phyloP scores from a whole-genome alignment of 1,139 yeast genomes.

The Debaryomyces psychrophilus region DNA sequence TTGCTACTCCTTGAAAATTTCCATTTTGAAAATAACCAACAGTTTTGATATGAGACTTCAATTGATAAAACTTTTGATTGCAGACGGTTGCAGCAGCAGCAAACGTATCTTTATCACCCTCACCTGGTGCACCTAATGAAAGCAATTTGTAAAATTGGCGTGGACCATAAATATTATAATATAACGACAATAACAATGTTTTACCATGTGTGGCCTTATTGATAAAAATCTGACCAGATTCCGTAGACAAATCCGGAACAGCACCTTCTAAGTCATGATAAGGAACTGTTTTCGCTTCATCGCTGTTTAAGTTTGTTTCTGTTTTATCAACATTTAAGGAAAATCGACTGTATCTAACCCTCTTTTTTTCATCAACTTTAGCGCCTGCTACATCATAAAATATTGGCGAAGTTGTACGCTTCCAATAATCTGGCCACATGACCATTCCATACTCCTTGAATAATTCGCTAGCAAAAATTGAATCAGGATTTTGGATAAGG shows the following conservation, averaged over 20 bases:
- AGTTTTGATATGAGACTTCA: constrained; percentile 39
- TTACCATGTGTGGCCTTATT: constrained; percentile 57
- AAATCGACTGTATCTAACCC: constrained; percentile 29
- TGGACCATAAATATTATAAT: constrained; percentile 65
- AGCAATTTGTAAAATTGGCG: constrained; percentile 55
- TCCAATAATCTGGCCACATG: constrained; percentile 87
- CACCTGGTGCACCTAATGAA: constrained; percentile 64
- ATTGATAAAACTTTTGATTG: constrained; percentile 54
- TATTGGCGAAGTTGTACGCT: constrained; percentile 67
- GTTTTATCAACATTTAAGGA: constrained; percentile 17
- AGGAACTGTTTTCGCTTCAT: constrained; percentile 23
- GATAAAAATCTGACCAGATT: constrained; percentile 27
- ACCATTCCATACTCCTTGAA: constrained; percentile 61
- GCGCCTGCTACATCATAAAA: constrained; percentile 68
- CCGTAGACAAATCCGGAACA: not conserved
- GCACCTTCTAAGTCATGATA: constrained; percentile 43
- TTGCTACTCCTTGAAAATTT: constrained; percentile 41
- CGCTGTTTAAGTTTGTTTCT: constrained; percentile 14
- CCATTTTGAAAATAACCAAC: constrained; percentile 33
- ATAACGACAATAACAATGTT: constrained; percentile 54
- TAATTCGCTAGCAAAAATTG: constrained; percentile 55
- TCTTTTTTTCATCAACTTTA: constrained; percentile 27
- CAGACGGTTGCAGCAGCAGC: constrained; percentile 58
- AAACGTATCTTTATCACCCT: constrained; percentile 71
- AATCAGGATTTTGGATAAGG: constrained; percentile 39